A percentile compares a stretch with the other conserved stretches of the same genome.
phyloP scores from a whole-genome alignment of 768 basidiomycete genomes.

The Suillus spraguei region DNA sequence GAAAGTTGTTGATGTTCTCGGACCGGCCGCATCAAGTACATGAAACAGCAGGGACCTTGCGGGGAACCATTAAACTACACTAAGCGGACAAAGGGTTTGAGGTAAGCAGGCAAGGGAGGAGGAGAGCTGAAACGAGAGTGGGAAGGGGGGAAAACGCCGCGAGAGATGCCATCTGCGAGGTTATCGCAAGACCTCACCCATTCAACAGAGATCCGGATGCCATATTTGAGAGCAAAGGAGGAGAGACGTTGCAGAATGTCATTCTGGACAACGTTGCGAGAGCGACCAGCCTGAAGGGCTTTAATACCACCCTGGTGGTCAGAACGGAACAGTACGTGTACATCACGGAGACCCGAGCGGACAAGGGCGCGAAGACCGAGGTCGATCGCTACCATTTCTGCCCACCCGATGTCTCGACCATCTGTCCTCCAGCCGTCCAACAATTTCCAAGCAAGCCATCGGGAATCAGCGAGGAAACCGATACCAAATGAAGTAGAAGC shows the following conservation, averaged over 20 bases:
- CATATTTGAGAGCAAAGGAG: background rate
- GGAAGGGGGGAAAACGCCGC: slow-evolving; percentile 29
- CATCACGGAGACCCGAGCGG: slow-evolving; percentile 20
- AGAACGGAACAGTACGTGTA: slow-evolving; percentile 35
- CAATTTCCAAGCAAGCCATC: slow-evolving; percentile 45
- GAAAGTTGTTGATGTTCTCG: background rate
- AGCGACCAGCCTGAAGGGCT: slow-evolving; percentile 6
- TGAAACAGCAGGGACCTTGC: background rate
- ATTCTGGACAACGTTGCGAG: slow-evolving; percentile 6
- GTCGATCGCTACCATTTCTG: slow-evolving; percentile 47
- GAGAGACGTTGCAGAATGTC: slow-evolving; percentile 8
- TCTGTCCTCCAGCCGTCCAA: slow-evolving; percentile 30
- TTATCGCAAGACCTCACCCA: slow-evolving; percentile 29
- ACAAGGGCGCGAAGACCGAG: slow-evolving; percentile 39
- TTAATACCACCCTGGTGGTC: slow-evolving; percentile 45
- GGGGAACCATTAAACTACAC: slow-evolving; percentile 3
- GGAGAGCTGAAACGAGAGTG: slow-evolving; percentile 15
- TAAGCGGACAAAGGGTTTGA: slow-evolving; percentile 1
- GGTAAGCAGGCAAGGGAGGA: slow-evolving; percentile 12
- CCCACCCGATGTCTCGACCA: slow-evolving; percentile 43
- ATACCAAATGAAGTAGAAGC: slow-evolving; percentile 44
- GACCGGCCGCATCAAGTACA: background rate
- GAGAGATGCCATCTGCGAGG: slow-evolving; percentile 41
- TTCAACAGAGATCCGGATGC: background rate
- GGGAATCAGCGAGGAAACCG: slow-evolving; percentile 36